Evolutionary conservation across 2,329 filamentous ascomycete genomes (phyloP).

Genomic region (Botrytis galanthina): DNA sequence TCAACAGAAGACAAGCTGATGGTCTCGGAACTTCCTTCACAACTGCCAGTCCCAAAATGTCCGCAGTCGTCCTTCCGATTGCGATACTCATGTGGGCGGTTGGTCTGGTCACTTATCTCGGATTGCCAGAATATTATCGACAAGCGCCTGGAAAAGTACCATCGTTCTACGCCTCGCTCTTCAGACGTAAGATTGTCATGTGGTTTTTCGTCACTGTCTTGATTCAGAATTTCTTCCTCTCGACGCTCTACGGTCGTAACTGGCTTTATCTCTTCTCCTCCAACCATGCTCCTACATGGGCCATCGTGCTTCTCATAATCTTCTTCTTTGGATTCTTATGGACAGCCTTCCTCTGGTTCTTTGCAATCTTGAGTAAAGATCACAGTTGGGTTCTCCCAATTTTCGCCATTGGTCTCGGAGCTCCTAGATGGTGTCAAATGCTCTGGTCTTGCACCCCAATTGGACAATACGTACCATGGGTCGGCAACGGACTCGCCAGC

Average conservation of each 20-base stretch:
- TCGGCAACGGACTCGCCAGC: constrained; percentile 48
- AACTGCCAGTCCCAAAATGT: constrained; percentile 42
- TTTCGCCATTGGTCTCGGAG: constrained; percentile 64
- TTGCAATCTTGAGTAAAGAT: constrained; percentile 54
- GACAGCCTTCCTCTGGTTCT: constrained; percentile 50
- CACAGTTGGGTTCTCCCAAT: constrained; percentile 67
- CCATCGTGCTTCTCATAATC: constrained; percentile 55
- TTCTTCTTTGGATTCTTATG: constrained; percentile 56
- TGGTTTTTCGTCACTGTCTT: constrained; percentile 66
- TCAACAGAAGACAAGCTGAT: constrained; percentile 17
- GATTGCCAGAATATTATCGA: constrained; percentile 66
- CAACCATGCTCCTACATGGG: constrained; percentile 51
- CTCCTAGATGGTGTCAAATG: constrained; percentile 66
- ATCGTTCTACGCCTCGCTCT: constrained; percentile 61
- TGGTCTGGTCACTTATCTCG: constrained; percentile 54
- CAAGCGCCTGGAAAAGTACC: constrained; percentile 62
- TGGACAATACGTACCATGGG: constrained; percentile 62
- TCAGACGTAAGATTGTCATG: constrained; percentile 61
- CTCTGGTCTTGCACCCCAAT: constrained; percentile 62
- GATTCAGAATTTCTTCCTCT: constrained; percentile 41
- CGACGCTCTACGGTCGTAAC: constrained; percentile 63
- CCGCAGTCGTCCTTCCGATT: constrained; percentile 56
- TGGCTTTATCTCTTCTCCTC: constrained; percentile 49
- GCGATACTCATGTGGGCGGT: constrained; percentile 56
- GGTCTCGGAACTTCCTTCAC: constrained; percentile 41